Percentiles rank a stretch among this genome's conserved stretches.
These are phyloP conservation scores for Lindgomyces ingoldianus DNA, from an alignment of 495 filamentous ascomycete genomes.

Conservation along the genomic window DNA sequence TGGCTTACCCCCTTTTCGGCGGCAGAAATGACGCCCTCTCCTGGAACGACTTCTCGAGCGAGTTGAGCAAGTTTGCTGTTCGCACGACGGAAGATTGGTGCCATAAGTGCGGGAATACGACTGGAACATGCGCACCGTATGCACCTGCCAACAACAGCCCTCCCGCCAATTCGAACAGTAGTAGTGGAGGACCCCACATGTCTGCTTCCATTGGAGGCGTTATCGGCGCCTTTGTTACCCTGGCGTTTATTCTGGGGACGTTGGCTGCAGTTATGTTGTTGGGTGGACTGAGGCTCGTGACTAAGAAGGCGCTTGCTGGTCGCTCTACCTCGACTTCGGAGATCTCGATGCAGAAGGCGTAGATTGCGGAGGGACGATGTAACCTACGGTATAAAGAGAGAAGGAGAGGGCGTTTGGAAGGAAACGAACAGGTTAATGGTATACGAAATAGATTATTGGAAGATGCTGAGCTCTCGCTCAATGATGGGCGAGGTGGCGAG, in stretches of 20 bases:
- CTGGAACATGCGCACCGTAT: slow-evolving; percentile 59
- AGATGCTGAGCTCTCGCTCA: too few species aligned
- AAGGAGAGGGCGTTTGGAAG: neutral
- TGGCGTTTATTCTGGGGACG: slow-evolving; percentile 56
- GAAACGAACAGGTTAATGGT: too few species aligned
- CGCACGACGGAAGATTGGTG: slow-evolving; percentile 68
- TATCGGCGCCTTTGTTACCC: slow-evolving; percentile 64
- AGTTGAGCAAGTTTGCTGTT: slow-evolving; percentile 64
- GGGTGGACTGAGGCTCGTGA: slow-evolving; percentile 46
- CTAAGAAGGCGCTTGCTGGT: slow-evolving; percentile 41
- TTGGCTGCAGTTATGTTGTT: slow-evolving; percentile 53
- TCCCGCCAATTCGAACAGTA: neutral
- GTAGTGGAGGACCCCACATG: slow-evolving; percentile 43
- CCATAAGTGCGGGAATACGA: slow-evolving; percentile 60
- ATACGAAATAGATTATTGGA: too few species aligned
- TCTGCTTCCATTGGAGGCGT: slow-evolving; percentile 52
- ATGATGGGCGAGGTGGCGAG: too few species aligned
- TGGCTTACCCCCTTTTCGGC: slow-evolving; percentile 66
- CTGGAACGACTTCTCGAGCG: slow-evolving; percentile 62
- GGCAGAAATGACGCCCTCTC: slow-evolving; percentile 55
- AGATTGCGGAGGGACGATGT: neutral
- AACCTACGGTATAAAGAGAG: too few species aligned
- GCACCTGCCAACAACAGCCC: slow-evolving; percentile 7
- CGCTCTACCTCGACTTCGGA: neutral
- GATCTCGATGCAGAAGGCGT: neutral